Percentiles rank a stretch among this genome's conserved stretches.
These are phyloP conservation scores for Westerdykella sp. DNA, from an alignment of 2,329 filamentous ascomycete genomes.

Conservation along the genomic window DNA sequence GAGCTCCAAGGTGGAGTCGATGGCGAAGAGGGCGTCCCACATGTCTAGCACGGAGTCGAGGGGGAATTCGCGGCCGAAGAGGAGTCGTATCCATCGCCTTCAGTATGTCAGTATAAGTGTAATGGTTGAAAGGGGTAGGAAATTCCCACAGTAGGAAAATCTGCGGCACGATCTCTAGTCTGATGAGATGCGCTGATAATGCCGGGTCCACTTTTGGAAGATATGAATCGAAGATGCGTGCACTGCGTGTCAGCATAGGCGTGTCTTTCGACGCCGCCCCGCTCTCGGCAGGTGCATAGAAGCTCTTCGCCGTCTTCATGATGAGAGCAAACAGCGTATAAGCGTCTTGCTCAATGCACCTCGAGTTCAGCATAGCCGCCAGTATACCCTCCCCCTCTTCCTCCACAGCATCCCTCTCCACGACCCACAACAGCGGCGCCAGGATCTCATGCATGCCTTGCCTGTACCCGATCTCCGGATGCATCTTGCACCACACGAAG, in stretches of 20 bases:
- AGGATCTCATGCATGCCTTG: constrained; percentile 98
- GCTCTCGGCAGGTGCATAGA: constrained; percentile 65
- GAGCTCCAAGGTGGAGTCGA: constrained; percentile 72
- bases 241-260: constrained; percentile 78
- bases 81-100: constrained; percentile 84
- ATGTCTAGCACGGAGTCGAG: constrained; percentile 77
- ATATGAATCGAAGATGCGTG: constrained; percentile 77
- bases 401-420: constrained; percentile 67
- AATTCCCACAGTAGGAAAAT: constrained; percentile 79
- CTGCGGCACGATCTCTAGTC: constrained; percentile 87
- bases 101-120: background rate
- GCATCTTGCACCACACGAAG: constrained; percentile 91
- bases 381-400: constrained; percentile 35
- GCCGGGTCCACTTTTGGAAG: constrained; percentile 76
- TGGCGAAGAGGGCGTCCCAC: constrained; percentile 88
- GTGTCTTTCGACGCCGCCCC: constrained; percentile 41
- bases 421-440: constrained; percentile 78
- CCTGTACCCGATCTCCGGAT: constrained; percentile 82
- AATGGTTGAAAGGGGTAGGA: background rate
- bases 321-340: constrained; percentile 78
- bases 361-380: constrained; percentile 56
- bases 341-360: constrained; percentile 81
- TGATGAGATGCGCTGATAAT: constrained; percentile 70
- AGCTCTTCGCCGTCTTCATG: constrained; percentile 80
- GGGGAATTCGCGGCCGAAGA: constrained; percentile 90